Percentiles rank a stretch among this genome's conserved stretches.
phyloP scores from a whole-genome alignment of 2,329 filamentous ascomycete species.

The Phoma sp. region DNA sequence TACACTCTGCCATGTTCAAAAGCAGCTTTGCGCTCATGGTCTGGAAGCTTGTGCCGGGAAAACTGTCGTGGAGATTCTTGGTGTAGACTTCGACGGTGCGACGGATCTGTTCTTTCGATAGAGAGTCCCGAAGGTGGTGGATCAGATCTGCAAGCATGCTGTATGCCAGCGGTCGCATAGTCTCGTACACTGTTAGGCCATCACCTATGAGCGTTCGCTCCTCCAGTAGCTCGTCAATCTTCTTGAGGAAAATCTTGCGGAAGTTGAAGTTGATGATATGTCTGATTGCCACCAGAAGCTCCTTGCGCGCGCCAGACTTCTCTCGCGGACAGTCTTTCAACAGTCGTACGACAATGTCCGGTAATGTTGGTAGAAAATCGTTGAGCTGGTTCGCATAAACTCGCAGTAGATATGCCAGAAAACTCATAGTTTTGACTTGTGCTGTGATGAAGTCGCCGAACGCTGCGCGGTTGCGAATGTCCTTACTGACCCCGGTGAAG shows the following conservation, averaged over 20 bases:
- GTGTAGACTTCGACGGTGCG: slow-evolving; percentile 98
- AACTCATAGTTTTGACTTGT: slow-evolving; percentile 99
- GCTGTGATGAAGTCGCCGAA: slow-evolving; percentile 98
- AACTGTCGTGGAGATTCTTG: slow-evolving; percentile 91
- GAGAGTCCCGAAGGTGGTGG: slow-evolving; percentile 90
- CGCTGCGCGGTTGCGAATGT: slow-evolving; percentile 89
- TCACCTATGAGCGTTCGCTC: slow-evolving; percentile 94
- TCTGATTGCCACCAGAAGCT: slow-evolving; percentile 91
- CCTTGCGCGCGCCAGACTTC: slow-evolving; percentile 91
- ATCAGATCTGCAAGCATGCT: slow-evolving; percentile 99
- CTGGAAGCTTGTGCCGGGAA: slow-evolving; percentile 97
- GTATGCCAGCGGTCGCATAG: slow-evolving; percentile 92
- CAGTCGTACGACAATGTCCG: slow-evolving; percentile 86
- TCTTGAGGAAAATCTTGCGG: slow-evolving; percentile 88
- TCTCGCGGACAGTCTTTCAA: slow-evolving; percentile 94
- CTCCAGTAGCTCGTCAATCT: slow-evolving; percentile 94
- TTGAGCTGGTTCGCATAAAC: slow-evolving; percentile 85
- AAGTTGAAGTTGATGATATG: slow-evolving; percentile 99
- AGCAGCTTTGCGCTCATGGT: slow-evolving; percentile 99
- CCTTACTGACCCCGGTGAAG: slow-evolving; percentile 90
- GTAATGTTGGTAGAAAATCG: slow-evolving; percentile 85
- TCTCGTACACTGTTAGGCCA: slow-evolving; percentile 94
- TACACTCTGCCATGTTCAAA: slow-evolving; percentile 97
- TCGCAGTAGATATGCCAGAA: slow-evolving; percentile 88
- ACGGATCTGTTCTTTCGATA: slow-evolving; percentile 88